phyloP scores from a whole-genome alignment of 805 yeast genomes.

The Yarrowia divulgata region DNA sequence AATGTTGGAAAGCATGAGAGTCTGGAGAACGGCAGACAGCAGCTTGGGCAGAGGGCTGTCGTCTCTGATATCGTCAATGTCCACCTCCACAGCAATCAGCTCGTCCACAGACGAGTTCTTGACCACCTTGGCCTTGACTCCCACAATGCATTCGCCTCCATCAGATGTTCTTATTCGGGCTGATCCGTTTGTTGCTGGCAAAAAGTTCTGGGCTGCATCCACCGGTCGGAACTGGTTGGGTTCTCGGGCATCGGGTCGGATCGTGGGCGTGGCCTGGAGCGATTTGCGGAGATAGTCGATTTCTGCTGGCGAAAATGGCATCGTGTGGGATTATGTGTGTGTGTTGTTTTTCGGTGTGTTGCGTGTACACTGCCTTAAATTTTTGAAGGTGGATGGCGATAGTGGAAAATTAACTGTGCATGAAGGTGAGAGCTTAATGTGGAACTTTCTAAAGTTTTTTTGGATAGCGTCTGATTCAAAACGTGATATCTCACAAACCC shows the following conservation, averaged over 20 bases:
- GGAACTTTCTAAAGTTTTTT: conserved; percentile 10
- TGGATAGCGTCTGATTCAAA: conserved; percentile 1
- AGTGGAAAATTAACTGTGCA: conserved; percentile 24
- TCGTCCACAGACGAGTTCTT: conserved; percentile 52
- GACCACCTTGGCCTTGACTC: conserved; percentile 86
- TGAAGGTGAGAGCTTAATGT: conserved; percentile 1
- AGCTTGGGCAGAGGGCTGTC: conserved; percentile 74
- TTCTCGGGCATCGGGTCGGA: conserved; percentile 86
- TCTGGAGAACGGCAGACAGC: conserved; percentile 58
- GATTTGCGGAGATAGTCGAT: conserved; percentile 75
- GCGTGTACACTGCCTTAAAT: conserved; percentile 3
- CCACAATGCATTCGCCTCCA: conserved; percentile 92
- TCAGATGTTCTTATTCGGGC: conserved; percentile 84
- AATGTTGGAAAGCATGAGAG: conserved; percentile 56
- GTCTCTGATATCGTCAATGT: conserved; percentile 71
- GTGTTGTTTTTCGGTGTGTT: neutral
- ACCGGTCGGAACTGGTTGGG: conserved; percentile 81
- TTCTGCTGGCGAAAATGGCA: conserved; percentile 53
- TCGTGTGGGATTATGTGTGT: conserved; percentile 33
- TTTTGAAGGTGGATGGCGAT: conserved; percentile 5
- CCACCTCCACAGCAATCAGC: conserved; percentile 77
- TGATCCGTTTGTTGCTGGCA: conserved; percentile 92
- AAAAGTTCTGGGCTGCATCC: conserved; percentile 78
- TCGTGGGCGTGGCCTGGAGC: conserved; percentile 61
- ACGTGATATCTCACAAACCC: neutral